These are phyloP conservation scores for Globisporangium okanoganense DNA, from an alignment of 352 stramenopile genomes.

Conservation along the genomic window DNA sequence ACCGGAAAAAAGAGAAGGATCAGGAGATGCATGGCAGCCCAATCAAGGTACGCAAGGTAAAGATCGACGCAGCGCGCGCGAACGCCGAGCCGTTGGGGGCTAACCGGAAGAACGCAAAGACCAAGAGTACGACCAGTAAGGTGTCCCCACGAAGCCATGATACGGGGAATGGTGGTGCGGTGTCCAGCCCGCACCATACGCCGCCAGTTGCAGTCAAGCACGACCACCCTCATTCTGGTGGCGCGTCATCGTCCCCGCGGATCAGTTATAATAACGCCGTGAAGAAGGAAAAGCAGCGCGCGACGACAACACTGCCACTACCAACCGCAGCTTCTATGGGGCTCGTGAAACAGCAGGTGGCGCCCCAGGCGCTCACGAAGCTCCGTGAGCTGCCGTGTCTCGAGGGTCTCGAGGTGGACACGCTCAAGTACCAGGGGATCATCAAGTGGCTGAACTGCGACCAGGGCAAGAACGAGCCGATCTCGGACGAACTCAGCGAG, in stretches of 20 bases:
- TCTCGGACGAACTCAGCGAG: slow-evolving; percentile 25
- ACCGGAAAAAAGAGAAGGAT: neutral
- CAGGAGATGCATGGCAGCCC: neutral
- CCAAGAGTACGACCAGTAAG: slow-evolving; percentile 1
- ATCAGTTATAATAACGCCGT: neutral
- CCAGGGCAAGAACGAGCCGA: slow-evolving; percentile 33
- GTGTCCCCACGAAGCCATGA: neutral
- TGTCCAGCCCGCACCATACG: neutral
- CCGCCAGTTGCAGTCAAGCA: neutral
- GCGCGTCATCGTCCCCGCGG: neutral
- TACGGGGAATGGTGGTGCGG: neutral
- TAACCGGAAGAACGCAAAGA: slow-evolving; percentile 18
- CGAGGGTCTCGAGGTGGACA: slow-evolving; percentile 25
- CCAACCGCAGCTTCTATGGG: neutral
- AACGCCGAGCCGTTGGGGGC: neutral
- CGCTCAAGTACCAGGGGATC: slow-evolving; percentile 44
- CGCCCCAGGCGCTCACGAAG: slow-evolving; percentile 31
- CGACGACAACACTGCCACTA: neutral
- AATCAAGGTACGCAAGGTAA: slow-evolving; percentile 2
- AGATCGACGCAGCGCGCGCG: slow-evolving; percentile 6
- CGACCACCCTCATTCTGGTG: neutral
- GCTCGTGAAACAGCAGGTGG: slow-evolving; percentile 3
- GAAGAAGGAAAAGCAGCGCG: slow-evolving; percentile 5
- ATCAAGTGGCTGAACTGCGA: slow-evolving; percentile 56
- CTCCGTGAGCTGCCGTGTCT: slow-evolving; percentile 36